Base-by-base conservation (phyloP, 345 rosid species). In the Turnera subulata region DNA sequence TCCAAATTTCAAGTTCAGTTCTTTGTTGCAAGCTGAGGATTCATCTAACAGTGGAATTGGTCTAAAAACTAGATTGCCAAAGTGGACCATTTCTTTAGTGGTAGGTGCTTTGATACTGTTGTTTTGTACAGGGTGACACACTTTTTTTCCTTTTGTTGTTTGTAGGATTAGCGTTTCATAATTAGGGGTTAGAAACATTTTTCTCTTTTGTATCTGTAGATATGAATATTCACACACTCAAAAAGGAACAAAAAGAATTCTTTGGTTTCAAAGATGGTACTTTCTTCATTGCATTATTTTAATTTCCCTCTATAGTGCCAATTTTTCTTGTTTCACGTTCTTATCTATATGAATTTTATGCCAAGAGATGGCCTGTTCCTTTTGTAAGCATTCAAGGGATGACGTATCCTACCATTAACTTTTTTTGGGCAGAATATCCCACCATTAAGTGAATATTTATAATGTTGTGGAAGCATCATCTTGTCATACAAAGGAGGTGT, bases 1-100 rank as follows among this genome's bases (percentile, higher is more conserved):
- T 23, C 98, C 98, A 0, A 80, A 79, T 45, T 76, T 88, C 72
- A 78, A 61, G 75, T 62, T 77, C 50, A 80, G 83, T 62, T 80
- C 92, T 15, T 66, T 86, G 61, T 49, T 79, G 56, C 82, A 67
- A 46, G 73, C 84, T 2, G 91, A 83, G 56, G 71, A 83, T 61
- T 79, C 89, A 47, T 61, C 73, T 69, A n/a, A 57, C 29, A 82
- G 67, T 25, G 84, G 65, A 17, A 46, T 32, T 52, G 46, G 71
- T 14, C 22, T 55, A 0, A 18, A 46, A 29, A 18, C 33, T 9
- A 62, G 76, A 25, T 4, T 66, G 21, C 54, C 65, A 15, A 71
- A 48, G 58, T 69, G 63, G 71, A 67, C 72, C 26, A 53, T 63
- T 68, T 75, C 59, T 66, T 43, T 15, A 50, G 42, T 66, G 47